Evolutionary conservation across 345 rosid genomes (phyloP), one percentile per base, ranked within the genome.

Genomic region (Arabidopsis arenosa): DNA sequence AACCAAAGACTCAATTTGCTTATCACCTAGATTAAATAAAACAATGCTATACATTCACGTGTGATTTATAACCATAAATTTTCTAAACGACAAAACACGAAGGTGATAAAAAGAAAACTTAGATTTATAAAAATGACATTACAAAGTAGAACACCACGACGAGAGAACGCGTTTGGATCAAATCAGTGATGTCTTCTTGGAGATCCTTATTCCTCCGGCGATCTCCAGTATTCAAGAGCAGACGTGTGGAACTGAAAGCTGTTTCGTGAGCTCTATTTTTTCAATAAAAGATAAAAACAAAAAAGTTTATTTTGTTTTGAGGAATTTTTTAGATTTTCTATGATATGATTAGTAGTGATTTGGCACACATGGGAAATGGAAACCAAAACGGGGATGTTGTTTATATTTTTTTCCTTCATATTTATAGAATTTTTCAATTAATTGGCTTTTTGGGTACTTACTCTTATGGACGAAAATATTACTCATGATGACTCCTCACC

Each of bases 281-380:
- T 8, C 21, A 23, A 36, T 13, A 21, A 30, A 41, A 55, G 0
- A 6, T 0, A 9, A n/a, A 60, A 2, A 37, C 26, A 21, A 26
- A 8, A 28, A 40, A 54, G 10, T n/a, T 45, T 33, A 12, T 65
- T 48, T n/a, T 47, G 4, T 67, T 67, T 12, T 58, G 45, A 58
- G 36, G 13, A 12, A 4, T 11, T 49, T 59, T 18, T 21, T 3
- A 49, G 67, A 75, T 75, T 60, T 52, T 40, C 2, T 60, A 7
- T 15, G 30, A 60, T 68, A 75, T 75, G 74, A 68, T 39, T 45
- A 58, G 18, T 45, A 58, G 18, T 74, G 41, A 48, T 48, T 67
- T 7, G 2, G 28, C 21, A 37, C 14, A 54, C 9, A 45, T 6
- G 8, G 74, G 23, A 49, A 23, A 59, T 66, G 23, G 28, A 75